These are phyloP conservation scores for Scheffersomyces cryptocercus DNA, from an alignment of 1,139 yeast genomes.

Conservation along the genomic window DNA sequence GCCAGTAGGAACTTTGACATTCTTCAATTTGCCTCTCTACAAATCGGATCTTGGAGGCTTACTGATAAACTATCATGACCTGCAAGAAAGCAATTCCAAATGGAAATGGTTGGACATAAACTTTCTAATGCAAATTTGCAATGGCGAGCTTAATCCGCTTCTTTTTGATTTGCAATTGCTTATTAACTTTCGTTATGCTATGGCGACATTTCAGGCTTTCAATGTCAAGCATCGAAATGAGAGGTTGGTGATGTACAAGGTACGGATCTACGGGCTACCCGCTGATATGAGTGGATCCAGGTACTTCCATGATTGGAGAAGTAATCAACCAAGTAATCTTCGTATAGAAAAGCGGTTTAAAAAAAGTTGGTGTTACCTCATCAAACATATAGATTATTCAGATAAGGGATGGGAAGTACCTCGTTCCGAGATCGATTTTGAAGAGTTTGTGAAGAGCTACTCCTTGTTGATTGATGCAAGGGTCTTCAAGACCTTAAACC, in stretches of 20 bases:
- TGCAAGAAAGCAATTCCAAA: slow-evolving; percentile 4
- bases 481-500: neutral
- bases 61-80: slow-evolving; percentile 1
- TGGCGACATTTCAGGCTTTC: slow-evolving; percentile 45
- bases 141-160: slow-evolving; percentile 15
- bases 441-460: slow-evolving; percentile 4
- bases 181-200: slow-evolving; percentile 34
- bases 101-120: slow-evolving; percentile 59
- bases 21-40: slow-evolving; percentile 38
- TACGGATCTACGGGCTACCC: slow-evolving; percentile 54
- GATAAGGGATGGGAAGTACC: slow-evolving; percentile 14
- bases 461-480: slow-evolving; percentile 1
- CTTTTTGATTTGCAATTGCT: slow-evolving; percentile 43
- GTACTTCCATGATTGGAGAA: slow-evolving; percentile 33
- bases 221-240: slow-evolving; percentile 1
- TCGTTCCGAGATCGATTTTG: neutral
- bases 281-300: slow-evolving; percentile 42
- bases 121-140: slow-evolving; percentile 16
- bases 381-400: slow-evolving; percentile 42
- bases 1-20: slow-evolving; percentile 51
- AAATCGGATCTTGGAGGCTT: slow-evolving; percentile 21
- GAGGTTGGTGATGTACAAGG: slow-evolving; percentile 21
- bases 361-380: slow-evolving; percentile 30
- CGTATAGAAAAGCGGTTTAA: slow-evolving; percentile 28
- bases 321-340: slow-evolving; percentile 2